Conservation (phyloP, 768 basidiomycete genomes). For the Trametes punicea region DNA sequence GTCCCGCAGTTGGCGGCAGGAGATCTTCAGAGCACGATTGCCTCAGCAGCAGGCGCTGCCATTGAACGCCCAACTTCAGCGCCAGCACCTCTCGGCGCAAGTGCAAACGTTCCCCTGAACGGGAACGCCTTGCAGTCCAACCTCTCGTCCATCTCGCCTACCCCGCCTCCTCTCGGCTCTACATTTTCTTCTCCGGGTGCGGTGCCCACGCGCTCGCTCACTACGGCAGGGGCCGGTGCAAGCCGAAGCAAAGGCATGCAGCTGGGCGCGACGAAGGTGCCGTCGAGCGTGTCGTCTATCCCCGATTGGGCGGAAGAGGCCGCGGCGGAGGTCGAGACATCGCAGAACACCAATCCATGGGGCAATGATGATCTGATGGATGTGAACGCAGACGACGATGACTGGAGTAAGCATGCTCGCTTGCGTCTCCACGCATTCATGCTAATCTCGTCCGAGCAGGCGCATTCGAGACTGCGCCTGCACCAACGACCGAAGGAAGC, state of each 20-base stretch:
- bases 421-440: not conserved
- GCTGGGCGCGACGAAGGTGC: slow-evolving; percentile 56
- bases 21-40: slow-evolving; percentile 71
- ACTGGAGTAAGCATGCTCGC: slow-evolving; percentile 87
- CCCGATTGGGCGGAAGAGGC: slow-evolving; percentile 60
- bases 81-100: slow-evolving; percentile 31
- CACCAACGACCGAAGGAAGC: slow-evolving; percentile 14
- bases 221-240: slow-evolving; percentile 17
- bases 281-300: slow-evolving; percentile 39
- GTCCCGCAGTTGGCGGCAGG: slow-evolving; percentile 55
- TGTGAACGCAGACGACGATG: slow-evolving; percentile 87
- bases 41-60: slow-evolving; percentile 30
- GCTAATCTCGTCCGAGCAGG: slow-evolving; percentile 16
- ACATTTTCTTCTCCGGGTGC: slow-evolving; percentile 26
- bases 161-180: slow-evolving; percentile 10
- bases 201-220: slow-evolving; percentile 9
- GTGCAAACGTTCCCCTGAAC: slow-evolving; percentile 11
- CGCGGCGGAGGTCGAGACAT: slow-evolving; percentile 36
- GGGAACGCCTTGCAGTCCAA: not conserved
- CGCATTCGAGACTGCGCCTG: slow-evolving; percentile 33
- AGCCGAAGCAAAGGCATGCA: slow-evolving; percentile 61
- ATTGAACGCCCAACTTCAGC: slow-evolving; percentile 44
- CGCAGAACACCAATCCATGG: slow-evolving; percentile 49
- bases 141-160: not conserved
- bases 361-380: slow-evolving; percentile 84